Evolutionary conservation across 495 filamentous ascomycete species (phyloP).

Genomic region (Tuber brumale): DNA sequence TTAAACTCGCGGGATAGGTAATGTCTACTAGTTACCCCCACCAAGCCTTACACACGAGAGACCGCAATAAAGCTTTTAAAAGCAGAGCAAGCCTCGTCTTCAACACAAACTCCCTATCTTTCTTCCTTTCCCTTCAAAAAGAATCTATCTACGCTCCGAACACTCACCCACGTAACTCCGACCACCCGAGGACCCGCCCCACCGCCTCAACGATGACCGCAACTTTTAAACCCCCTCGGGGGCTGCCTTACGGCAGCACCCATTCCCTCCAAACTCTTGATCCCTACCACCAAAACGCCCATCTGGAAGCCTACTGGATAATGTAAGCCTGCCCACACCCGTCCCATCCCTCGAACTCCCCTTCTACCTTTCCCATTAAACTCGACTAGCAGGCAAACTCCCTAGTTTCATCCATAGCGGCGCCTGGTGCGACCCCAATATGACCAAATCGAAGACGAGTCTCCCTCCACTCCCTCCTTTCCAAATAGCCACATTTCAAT

Average conservation of each 20-base stretch:
- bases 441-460: conserved; percentile 50
- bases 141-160: background rate
- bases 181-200: background rate
- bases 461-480: conserved; percentile 48
- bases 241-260: background rate
- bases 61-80: background rate
- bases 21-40: background rate
- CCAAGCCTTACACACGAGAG: background rate
- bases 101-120: background rate
- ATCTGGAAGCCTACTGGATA: conserved; percentile 46
- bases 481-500: conserved; percentile 43
- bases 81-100: background rate
- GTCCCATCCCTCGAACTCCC: too few species aligned
- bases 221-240: background rate
- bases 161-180: background rate
- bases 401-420: conserved; percentile 76
- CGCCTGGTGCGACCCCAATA: conserved; percentile 74
- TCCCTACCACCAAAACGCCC: conserved; percentile 15
- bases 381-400: conserved; percentile 6
- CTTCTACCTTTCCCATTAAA: background rate
- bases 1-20: background rate
- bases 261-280: conserved; percentile 8
- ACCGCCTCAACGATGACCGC: background rate
- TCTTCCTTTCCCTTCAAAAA: background rate
- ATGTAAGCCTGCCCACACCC: conserved; percentile 45